Conservation (phyloP, 1,284 basidiomycete species). For the Exsudoporus floridanus region DNA sequence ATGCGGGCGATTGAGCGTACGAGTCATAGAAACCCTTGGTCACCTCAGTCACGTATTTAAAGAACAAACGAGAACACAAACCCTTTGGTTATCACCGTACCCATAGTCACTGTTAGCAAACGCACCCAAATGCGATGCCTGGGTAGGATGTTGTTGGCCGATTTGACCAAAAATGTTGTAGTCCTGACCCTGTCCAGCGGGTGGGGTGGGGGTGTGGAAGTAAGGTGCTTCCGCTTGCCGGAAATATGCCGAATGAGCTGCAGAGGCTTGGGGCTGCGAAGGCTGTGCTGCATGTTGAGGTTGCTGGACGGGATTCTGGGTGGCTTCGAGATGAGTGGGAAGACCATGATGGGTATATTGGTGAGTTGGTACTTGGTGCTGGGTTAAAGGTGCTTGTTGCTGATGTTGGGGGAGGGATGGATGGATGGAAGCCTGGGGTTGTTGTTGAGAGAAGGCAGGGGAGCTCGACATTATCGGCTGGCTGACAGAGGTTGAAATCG, state of each 20-base stretch:
- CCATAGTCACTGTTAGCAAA: constrained; percentile 64
- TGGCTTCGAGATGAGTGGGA: constrained; percentile 59
- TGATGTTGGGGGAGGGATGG: constrained; percentile 36
- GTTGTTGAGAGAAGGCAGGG: constrained; percentile 34
- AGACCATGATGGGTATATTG: constrained; percentile 64
- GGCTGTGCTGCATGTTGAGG: constrained; percentile 34
- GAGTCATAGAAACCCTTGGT: constrained; percentile 70
- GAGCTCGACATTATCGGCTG: constrained; percentile 36
- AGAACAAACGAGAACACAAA: constrained; percentile 29
- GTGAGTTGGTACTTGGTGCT: constrained; percentile 47
- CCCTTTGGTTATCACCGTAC: constrained; percentile 63
- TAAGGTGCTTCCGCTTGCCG: constrained; percentile 66
- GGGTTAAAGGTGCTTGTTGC: constrained; percentile 34
- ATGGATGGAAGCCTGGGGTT: constrained; percentile 34
- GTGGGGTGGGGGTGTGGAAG: constrained; percentile 74
- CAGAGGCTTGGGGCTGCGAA: constrained; percentile 35
- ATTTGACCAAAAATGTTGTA: constrained; percentile 70
- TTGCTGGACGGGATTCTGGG: constrained; percentile 44
- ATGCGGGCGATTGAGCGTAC: constrained; percentile 59
- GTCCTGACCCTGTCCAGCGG: constrained; percentile 63
- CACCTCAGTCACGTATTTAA: constrained; percentile 14
- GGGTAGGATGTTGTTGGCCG: constrained; percentile 47
- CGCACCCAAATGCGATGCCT: constrained; percentile 54
- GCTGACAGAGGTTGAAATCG: constrained; percentile 44
- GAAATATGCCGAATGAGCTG: constrained; percentile 52